Conservation (phyloP, 768 basidiomycete genomes). For the Trametes meyenii region DNA sequence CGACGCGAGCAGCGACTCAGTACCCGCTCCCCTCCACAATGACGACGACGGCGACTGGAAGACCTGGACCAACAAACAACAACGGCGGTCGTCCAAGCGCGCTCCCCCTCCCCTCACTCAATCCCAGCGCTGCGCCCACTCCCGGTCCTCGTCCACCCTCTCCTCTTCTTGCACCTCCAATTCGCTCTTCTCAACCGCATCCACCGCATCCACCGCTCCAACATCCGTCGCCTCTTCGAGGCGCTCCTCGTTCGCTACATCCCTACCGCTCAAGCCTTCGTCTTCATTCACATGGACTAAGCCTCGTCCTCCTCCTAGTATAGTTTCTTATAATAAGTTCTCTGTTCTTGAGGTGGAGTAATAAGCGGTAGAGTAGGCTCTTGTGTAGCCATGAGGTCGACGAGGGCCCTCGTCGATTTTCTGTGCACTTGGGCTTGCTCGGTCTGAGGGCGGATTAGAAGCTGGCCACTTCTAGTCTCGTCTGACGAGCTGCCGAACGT, state of each 20-base stretch:
- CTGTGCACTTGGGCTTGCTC: not conserved
- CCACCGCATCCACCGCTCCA: not conserved
- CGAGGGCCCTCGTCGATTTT: not conserved
- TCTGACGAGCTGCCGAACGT: too few species aligned
- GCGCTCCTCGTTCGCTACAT: not conserved
- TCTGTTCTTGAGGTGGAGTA: conserved; percentile 12
- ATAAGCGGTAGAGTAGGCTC: not conserved
- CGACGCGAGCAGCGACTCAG: too few species aligned
- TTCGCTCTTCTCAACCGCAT: not conserved
- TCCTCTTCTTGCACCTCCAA: not conserved
- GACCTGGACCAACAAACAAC: not conserved
- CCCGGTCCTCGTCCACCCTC: conserved; percentile 5
- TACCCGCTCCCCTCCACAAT: not conserved
- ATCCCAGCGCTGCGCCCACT: not conserved
- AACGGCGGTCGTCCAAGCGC: not conserved
- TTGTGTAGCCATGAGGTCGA: too few species aligned
- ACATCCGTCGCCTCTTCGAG: not conserved
- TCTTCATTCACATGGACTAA: not conserved
- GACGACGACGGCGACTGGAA: not conserved
- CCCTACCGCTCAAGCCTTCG: not conserved
- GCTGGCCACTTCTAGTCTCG: not conserved
- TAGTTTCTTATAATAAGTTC: not conserved
- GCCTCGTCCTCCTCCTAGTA: not conserved
- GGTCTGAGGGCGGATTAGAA: not conserved
- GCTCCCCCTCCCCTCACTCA: not conserved